Evolutionary conservation across 2,329 filamentous ascomycete genomes (phyloP), one percentile per base, ranked within the genome.

Genomic region (Pleurostoma richardsiae): DNA sequence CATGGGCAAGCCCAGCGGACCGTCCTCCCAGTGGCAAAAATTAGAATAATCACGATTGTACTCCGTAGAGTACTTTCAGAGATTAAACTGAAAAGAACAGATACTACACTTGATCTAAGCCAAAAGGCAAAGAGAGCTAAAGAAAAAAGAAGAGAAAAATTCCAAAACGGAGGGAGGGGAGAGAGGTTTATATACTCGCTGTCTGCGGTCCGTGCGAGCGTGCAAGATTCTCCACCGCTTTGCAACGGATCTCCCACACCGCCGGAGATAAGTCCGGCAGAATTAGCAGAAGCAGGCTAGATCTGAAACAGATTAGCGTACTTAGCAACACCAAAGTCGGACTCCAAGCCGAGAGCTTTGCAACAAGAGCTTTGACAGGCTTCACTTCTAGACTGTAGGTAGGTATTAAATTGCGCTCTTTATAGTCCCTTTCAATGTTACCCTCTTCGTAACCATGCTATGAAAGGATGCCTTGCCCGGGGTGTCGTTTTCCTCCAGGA

Each of bases 31-130:
- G 56, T 49, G 67, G 55, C 74, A 86, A 86, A 86, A 85, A 87
- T 83, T 72, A 74, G 81, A 77, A 76, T 84, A 86, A 86, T 83
- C 80, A 79, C 74, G 73, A 73, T 77, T 78, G 74, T 72, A 70
- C 70, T 70, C 77, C 74, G 67, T 82, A 76, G 77, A 69, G 71
- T 70, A 74, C 76, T 85, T 85, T 82, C 82, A 86, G 82, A 82
- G 79, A 85, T 86, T 85, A 86, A 86, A 85, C 83, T 86, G 80
- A 85, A 85, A 85, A 86, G 83, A 86, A 86, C 80, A 84, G 80
- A 83, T 84, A 85, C 82, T 85, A 84, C 80, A 84, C 80, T 84
- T 85, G 80, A 84, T 84, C 81, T 83, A 80, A 81, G 54, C 55
- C 53, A 49, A 47, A 52, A 41, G 46, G 46, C 65, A 69, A 71